phyloP scores from a whole-genome alignment of 495 filamentous ascomycete genomes.

The Penicillium simplicissimum region DNA sequence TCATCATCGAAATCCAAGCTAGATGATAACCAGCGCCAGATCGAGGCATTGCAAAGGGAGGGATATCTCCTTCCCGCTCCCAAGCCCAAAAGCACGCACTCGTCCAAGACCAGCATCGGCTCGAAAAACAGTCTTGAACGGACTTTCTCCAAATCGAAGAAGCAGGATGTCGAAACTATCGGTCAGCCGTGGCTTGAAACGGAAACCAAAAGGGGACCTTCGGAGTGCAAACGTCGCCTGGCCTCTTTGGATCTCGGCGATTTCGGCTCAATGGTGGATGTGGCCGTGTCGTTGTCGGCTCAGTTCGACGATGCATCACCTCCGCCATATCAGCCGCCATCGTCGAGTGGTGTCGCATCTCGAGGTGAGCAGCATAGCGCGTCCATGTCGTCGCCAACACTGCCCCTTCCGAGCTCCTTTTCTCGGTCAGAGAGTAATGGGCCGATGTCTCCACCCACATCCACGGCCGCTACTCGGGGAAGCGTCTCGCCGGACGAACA shows the following conservation, averaged over 20 bases:
- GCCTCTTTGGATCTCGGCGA: conserved; percentile 39
- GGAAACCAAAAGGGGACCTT: conserved; percentile 23
- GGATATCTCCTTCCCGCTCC: conserved; percentile 31
- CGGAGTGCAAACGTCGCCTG: conserved; percentile 25
- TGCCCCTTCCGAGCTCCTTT: conserved; percentile 8
- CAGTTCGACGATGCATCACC: conserved; percentile 31
- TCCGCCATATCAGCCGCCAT: conserved; percentile 33
- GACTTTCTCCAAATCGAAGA: conserved; percentile 33
- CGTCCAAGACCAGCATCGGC: conserved; percentile 11
- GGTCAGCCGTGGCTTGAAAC: conserved; percentile 45
- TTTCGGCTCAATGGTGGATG: conserved; percentile 40
- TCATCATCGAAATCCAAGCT: conserved; percentile 28
- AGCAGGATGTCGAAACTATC: conserved; percentile 41
- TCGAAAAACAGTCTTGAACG: conserved; percentile 25
- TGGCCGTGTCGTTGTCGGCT: conserved; percentile 33
- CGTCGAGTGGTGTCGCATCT: conserved; percentile 6
- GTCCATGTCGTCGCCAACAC: conserved; percentile 12
- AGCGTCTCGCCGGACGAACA: conserved; percentile 11
- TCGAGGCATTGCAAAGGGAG: conserved; percentile 41
- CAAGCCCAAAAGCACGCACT: conserved; percentile 10
- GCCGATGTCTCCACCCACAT: conserved; percentile 12
- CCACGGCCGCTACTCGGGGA: conserved; percentile 8
- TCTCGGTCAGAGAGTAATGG: neutral
- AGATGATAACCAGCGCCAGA: conserved; percentile 34
- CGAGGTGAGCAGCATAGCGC: conserved; percentile 1